phyloP scores from a whole-genome alignment of 1,139 yeast genomes.

The Zygoascus meyerae region DNA sequence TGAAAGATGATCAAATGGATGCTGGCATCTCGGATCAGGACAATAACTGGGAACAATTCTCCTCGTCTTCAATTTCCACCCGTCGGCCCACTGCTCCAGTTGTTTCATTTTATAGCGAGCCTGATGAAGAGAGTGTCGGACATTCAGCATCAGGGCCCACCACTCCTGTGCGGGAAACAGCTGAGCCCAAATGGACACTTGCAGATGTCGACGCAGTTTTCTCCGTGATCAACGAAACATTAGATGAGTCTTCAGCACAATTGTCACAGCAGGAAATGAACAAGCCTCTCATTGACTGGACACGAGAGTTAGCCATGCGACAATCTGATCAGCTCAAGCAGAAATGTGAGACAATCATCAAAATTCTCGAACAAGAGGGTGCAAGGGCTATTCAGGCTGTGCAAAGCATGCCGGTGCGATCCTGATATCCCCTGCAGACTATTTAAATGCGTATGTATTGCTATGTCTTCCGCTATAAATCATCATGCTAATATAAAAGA shows the following conservation, averaged over 20 bases:
- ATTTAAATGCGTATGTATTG: too few species aligned
- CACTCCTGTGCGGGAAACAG: background rate
- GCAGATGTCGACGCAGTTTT: conserved; percentile 32
- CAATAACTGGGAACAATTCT: conserved; percentile 18
- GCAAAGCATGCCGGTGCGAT: conserved; percentile 18
- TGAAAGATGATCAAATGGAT: background rate
- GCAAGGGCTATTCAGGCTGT: conserved; percentile 25
- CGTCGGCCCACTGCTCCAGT: background rate
- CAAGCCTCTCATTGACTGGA: conserved; percentile 70
- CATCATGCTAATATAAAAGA: too few species aligned
- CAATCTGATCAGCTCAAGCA: conserved; percentile 30
- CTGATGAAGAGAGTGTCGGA: background rate
- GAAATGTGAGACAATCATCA: conserved; percentile 33
- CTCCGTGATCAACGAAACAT: conserved; percentile 32
- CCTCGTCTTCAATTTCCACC: conserved; percentile 15
- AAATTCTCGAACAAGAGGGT: conserved; percentile 25
- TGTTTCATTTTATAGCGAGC: background rate
- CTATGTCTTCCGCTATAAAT: too few species aligned
- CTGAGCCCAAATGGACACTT: conserved; percentile 23
- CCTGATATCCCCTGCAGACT: background rate
- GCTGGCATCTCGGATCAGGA: conserved; percentile 1
- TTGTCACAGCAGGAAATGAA: conserved; percentile 5
- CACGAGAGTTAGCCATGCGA: conserved; percentile 39
- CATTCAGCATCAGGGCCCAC: background rate
- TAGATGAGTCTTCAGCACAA: background rate